phyloP scores from a whole-genome alignment of 306 rosid genomes.

The Phaseolus lunatus region DNA sequence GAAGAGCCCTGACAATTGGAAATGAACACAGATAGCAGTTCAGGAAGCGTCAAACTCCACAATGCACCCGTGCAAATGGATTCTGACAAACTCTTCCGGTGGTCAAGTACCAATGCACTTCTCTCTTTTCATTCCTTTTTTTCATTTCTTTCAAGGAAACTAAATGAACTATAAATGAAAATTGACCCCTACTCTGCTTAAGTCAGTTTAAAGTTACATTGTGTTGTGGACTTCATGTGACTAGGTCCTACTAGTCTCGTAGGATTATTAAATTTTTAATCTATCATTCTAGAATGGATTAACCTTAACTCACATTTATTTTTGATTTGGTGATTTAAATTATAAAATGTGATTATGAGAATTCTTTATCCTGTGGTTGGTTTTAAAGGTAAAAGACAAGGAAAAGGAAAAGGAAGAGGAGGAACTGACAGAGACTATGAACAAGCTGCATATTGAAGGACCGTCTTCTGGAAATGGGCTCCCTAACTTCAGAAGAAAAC shows the following conservation, averaged over 20 bases:
- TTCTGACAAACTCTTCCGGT: constrained; percentile 29
- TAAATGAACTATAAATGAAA: not conserved
- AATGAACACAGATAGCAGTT: constrained; percentile 65
- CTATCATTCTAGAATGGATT: constrained; percentile 6
- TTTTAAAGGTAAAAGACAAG: constrained; percentile 57
- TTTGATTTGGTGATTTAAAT: not conserved
- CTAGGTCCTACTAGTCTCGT: not conserved
- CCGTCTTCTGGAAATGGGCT: constrained; percentile 61
- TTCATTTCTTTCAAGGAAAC: not conserved
- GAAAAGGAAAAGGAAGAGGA: constrained; percentile 63
- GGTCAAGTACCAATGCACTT: constrained; percentile 45
- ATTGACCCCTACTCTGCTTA: not conserved
- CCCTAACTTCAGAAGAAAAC: constrained; percentile 70
- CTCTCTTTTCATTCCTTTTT: not conserved
- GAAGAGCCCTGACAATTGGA: not conserved
- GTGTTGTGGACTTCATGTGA: constrained; percentile 1
- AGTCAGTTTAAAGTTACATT: not conserved
- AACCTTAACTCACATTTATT: constrained; percentile 23
- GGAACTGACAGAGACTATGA: constrained; percentile 64
- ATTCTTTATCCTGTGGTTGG: constrained; percentile 36
- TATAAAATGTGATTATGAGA: not conserved
- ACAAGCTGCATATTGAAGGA: constrained; percentile 72
- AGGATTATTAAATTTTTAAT: not conserved
- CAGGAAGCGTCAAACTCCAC: not conserved
- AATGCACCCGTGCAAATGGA: constrained; percentile 56